Percentiles rank a stretch among this genome's conserved stretches.
These are phyloP conservation scores for Mycosphaerelloides madeirae DNA, from an alignment of 2,329 filamentous ascomycete genomes.

Conservation along the genomic window DNA sequence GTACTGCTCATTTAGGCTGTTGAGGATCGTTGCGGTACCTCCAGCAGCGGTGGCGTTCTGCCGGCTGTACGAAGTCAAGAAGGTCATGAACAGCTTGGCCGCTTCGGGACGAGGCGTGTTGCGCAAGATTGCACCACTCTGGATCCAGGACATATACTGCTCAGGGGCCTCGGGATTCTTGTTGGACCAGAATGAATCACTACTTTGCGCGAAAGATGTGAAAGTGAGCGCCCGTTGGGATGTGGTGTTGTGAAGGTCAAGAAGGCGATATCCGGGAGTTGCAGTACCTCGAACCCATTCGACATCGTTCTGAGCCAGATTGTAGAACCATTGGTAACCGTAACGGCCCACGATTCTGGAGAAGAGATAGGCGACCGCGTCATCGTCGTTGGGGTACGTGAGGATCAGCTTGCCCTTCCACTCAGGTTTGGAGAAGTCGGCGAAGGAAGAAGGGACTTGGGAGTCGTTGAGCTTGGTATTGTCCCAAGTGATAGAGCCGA, in stretches of 20 bases:
- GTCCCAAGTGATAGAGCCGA: slow-evolving; percentile 30
- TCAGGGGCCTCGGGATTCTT: slow-evolving; percentile 21
- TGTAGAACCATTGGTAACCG: slow-evolving; percentile 45
- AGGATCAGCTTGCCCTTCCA: slow-evolving; percentile 52
- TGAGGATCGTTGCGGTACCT: slow-evolving; percentile 4
- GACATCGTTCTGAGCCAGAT: slow-evolving; percentile 44
- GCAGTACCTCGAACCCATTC: slow-evolving; percentile 50
- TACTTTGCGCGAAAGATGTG: slow-evolving; percentile 7
- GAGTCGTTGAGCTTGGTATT: slow-evolving; percentile 32
- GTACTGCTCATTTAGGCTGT: slow-evolving; percentile 9
- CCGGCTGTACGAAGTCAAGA: slow-evolving; percentile 12
- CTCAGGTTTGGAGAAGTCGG: slow-evolving; percentile 45
- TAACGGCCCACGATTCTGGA: slow-evolving; percentile 41
- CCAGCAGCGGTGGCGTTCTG: slow-evolving; percentile 7
- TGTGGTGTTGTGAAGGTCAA: slow-evolving; percentile 12
- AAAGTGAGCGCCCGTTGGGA: slow-evolving; percentile 16
- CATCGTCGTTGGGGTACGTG: slow-evolving; percentile 56
- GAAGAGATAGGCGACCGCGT: slow-evolving; percentile 51
- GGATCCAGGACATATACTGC: slow-evolving; percentile 44
- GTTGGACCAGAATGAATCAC: not conserved
- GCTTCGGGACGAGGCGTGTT: slow-evolving; percentile 44
- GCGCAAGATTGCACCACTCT: slow-evolving; percentile 44
- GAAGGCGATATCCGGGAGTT: slow-evolving; percentile 36
- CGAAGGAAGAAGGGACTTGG: slow-evolving; percentile 36
- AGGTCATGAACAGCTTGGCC: slow-evolving; percentile 47